Evolutionary conservation across 441 rosid species (phyloP).

Genomic region (Gossypium lobatum): DNA sequence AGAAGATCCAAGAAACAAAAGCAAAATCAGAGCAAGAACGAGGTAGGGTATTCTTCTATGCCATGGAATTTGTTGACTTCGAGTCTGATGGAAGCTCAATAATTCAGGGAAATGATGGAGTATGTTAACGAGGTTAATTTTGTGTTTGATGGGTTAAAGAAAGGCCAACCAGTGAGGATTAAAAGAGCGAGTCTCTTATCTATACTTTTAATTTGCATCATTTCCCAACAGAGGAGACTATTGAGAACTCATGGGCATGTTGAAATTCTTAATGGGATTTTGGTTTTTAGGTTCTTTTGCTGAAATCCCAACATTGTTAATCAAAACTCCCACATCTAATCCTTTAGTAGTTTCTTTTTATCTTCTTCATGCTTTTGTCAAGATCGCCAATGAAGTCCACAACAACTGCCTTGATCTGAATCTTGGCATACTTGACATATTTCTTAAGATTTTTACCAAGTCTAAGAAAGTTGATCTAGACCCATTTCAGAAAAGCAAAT

Average conservation of each 20-base stretch:
- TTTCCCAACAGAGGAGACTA: conserved; percentile 65
- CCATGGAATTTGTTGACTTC: conserved; percentile 37
- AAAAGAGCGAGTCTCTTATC: conserved; percentile 77
- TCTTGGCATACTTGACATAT: no score
- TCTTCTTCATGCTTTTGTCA: no score
- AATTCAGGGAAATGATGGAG: conserved; percentile 98
- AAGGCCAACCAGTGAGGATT: conserved; percentile 72
- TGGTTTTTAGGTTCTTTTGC: not conserved
- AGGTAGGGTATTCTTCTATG: conserved; percentile 17
- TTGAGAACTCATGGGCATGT: conserved; percentile 61
- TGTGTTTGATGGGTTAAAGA: conserved; percentile 78
- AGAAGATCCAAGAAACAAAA: conserved; percentile 39
- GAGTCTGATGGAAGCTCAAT: conserved; percentile 92
- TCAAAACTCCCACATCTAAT: no score
- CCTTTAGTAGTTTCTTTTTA: no score
- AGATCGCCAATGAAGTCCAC: no score
- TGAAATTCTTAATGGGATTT: conserved; percentile 15
- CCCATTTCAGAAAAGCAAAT: no score
- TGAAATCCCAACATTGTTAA: not conserved
- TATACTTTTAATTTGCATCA: conserved; percentile 63
- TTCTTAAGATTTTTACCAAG: no score
- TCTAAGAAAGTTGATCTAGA: no score
- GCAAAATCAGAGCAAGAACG: conserved; percentile 19
- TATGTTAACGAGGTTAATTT: conserved; percentile 93
- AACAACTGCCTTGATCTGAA: no score